Base-by-base conservation (phyloP, 148 eudicot genomes). In the Spergularia bocconei region DNA sequence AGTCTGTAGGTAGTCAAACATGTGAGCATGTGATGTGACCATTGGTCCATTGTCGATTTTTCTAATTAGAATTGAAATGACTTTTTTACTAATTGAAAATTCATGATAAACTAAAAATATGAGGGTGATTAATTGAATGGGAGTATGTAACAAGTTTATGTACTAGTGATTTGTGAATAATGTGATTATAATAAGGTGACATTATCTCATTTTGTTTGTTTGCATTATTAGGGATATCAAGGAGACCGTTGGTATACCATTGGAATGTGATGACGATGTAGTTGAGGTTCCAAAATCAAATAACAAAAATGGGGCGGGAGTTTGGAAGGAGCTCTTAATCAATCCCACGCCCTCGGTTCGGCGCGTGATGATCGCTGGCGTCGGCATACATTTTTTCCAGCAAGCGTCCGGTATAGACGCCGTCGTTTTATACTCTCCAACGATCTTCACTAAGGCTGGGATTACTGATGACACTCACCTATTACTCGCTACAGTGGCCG, bases 301-400 rank as follows among this genome's bases (percentile, higher is more conserved):
- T 23, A 69, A 29, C 72, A 69, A 76, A 47, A 84, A 82, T 0
- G 79, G 83, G 55, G 76, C 72, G 0, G 84, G 80, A 0, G 52
- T 73, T 4, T 89, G 92, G 92, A 88, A 86, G 54, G 89, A 89
- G 47, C 70, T 91, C 11, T 41, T 91, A 0, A 2, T 91, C 16
- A 78, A 71, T 0, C 96, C 96, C 11, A 69, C 88, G 0, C 85
- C 86, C 2, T 67, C 86, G 0, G 88, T 90, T 9, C 86, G 93
- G 0, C 77, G 90, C 79, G 84, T 87, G 58, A 62, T 91, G 13
- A 20, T 91, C 15, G 96, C 91, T 3, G 87, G 88, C 5, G 61
- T 91, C 4, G 92, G 97, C 11, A 74, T 93, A 9, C 93, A 93
- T 79, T 93, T 93, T 81, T 93, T 93, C 69, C 88, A 93, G 72